phyloP scores from a whole-genome alignment of 495 filamentous ascomycete genomes.

The Neurospora sp. region DNA sequence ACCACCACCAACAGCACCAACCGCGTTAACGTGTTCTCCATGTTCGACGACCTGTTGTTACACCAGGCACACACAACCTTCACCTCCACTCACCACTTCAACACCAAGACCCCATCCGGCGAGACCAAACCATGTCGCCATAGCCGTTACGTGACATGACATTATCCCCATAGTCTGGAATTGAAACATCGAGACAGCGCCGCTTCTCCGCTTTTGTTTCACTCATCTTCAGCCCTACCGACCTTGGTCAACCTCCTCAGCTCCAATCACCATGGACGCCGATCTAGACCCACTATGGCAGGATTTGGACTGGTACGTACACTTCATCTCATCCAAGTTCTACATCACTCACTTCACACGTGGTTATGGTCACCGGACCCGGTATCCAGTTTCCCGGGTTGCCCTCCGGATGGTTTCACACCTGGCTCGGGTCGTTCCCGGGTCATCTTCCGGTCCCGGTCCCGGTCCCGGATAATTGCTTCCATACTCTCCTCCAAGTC shows the following conservation, averaged over 20 bases:
- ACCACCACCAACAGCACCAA: background rate
- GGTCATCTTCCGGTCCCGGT: background rate
- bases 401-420: background rate
- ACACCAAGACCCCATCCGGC: background rate
- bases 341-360: background rate
- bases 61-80: background rate
- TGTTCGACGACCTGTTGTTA: background rate
- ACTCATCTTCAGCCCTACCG: background rate
- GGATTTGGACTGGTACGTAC: conserved; percentile 50
- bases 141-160: background rate
- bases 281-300: conserved; percentile 61
- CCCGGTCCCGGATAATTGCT: conserved; percentile 1
- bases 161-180: background rate
- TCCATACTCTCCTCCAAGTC: background rate
- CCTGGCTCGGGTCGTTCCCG: background rate
- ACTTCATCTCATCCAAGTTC: background rate
- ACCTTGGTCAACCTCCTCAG: background rate
- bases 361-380: background rate
- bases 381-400: background rate
- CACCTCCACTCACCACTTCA: background rate
- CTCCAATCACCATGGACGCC: conserved; percentile 32
- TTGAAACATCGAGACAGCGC: background rate
- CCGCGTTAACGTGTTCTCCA: background rate
- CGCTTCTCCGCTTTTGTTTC: background rate
- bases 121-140: background rate